Evolutionary conservation across 345 rosid genomes (phyloP), one percentile per base, ranked within the genome.

Genomic region (Odontarrhena argentea): DNA sequence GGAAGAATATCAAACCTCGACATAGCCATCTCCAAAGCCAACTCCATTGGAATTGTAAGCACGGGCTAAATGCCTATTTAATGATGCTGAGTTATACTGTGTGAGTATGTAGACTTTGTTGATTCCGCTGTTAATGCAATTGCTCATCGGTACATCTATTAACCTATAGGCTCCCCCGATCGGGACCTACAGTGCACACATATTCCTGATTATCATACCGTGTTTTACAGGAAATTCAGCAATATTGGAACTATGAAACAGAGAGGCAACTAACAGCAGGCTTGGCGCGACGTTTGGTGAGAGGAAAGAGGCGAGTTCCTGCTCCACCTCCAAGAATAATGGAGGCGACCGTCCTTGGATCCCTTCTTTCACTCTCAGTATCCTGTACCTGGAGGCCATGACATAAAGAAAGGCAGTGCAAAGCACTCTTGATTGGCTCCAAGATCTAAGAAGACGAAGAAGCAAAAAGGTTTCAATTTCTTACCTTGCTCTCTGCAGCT

Each of bases 71-170:
- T 93, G 98, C 67, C 97, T 83, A 72, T 93, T 90, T 61, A 93
- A 82, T 22, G 97, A 93, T 28, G 92, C 89, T 6, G 97, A 90
- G 84, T 93, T 93, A 70, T 77, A 89, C 48, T 89, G 98, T 42
- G 98, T 93, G 67, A 88, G 98, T 79, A 90, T 90, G 83, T 93
- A 90, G 9, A 93, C 85, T 66, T 89, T 90, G 88, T 88, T 93
- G 80, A 93, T 81, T 57, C 98, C 96, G 36, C 97, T 86, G 80
- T 88, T 86, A 45, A 90, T 92, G 83, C 98, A 90, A 79, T 93
- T 93, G 83, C 97, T 93, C 98, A 93, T 93, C 4, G 98, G 98
- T 76, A 93, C 98, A 75, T 90, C 98, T 52, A 93, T 90, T 74
- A 93, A 82, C 80, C 98, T 83, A 75, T 93, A 93, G 40, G 97